Conservation (phyloP, 2,329 filamentous ascomycete species). For the Apiospora marii region DNA sequence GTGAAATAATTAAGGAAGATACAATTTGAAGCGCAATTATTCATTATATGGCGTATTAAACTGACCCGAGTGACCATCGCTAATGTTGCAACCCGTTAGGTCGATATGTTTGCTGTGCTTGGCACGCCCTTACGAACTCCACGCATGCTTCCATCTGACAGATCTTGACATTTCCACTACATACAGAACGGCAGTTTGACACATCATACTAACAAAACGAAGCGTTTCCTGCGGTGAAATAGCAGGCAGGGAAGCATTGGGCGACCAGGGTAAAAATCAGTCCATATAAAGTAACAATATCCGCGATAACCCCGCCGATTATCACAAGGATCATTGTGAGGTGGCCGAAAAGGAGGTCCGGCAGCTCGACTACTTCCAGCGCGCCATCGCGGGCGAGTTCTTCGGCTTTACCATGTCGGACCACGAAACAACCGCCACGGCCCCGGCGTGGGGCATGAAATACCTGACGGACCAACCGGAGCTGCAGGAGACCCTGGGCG, state of each 20-base stretch:
- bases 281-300: too few species aligned
- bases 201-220: too few species aligned
- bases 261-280: too few species aligned
- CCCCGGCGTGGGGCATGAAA: conserved; percentile 23
- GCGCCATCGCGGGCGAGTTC: too few species aligned
- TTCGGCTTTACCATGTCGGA: conserved; percentile 23
- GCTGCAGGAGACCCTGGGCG: conserved; percentile 29
- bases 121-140: not conserved
- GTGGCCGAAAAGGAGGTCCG: too few species aligned
- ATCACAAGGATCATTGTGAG: too few species aligned
- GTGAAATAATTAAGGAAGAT: not conserved
- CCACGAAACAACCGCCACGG: conserved; percentile 24
- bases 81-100: not conserved
- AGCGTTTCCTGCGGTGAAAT: too few species aligned
- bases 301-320: too few species aligned
- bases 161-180: conserved; percentile 7
- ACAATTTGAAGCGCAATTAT: not conserved
- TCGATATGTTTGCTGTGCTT: not conserved
- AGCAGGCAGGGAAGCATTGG: too few species aligned
- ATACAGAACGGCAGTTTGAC: too few species aligned
- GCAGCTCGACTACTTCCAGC: too few species aligned
- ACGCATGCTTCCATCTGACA: not conserved
- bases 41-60: not conserved
- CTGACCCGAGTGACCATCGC: not conserved
- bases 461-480: conserved; percentile 1